Conservation (phyloP, 148 eudicot species). For the Polygonum maritimum region DNA sequence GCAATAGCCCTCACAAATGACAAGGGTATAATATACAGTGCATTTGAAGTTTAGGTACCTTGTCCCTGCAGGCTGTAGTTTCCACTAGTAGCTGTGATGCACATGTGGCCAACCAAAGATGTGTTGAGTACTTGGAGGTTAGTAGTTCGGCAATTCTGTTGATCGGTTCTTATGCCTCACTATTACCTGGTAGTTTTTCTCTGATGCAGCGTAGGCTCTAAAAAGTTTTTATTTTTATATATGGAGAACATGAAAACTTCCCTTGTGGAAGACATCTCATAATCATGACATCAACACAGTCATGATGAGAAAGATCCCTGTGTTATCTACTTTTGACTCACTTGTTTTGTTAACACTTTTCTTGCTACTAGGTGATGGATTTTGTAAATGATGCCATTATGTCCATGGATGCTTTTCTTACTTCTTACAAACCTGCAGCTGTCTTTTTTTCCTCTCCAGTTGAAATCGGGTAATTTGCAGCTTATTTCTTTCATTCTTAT, state of each 20-base stretch:
- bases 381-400: conserved; percentile 83
- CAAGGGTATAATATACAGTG: not conserved
- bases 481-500: not conserved
- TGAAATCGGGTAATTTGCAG: conserved; percentile 21
- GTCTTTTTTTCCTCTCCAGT: conserved; percentile 58
- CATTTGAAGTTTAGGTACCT: conserved; percentile 13
- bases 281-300: not conserved
- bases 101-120: conserved; percentile 28
- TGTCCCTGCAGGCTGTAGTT: conserved; percentile 42
- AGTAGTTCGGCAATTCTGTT: not conserved
- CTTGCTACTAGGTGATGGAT: conserved; percentile 68
- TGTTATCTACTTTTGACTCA: not conserved
- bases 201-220: not conserved
- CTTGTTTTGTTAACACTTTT: not conserved
- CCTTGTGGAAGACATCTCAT: not conserved
- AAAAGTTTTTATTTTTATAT: not conserved
- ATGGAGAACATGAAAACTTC: not conserved
- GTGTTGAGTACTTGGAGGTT: conserved; percentile 65
- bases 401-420: conserved; percentile 67
- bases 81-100: conserved; percentile 37
- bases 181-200: not conserved
- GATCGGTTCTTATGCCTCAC: not conserved
- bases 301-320: not conserved
- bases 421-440: conserved; percentile 66
- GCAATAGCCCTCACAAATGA: not conserved